These are phyloP conservation scores for Austroboletus novae-zelandiae DNA, from an alignment of 1,284 basidiomycete genomes.

Conservation along the genomic window DNA sequence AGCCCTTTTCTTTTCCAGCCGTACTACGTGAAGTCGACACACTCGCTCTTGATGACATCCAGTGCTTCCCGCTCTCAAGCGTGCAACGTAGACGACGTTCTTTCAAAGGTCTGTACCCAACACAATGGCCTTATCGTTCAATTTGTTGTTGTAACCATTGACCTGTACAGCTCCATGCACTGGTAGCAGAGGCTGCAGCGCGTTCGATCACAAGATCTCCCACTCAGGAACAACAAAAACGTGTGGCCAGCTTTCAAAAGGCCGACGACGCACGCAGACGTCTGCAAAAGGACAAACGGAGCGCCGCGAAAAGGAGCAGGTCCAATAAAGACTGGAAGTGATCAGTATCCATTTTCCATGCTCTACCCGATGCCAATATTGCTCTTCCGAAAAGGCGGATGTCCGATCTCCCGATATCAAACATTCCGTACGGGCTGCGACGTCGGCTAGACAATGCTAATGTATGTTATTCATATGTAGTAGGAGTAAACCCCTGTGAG, in stretches of 20 bases:
- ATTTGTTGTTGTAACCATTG: neutral
- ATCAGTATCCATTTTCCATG: no score
- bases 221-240: conserved; percentile 52
- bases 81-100: conserved; percentile 69
- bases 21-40: conserved; percentile 61
- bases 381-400: no score
- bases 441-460: no score
- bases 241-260: conserved; percentile 46
- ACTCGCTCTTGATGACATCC: conserved; percentile 66
- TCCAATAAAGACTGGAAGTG: conserved; percentile 29
- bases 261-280: conserved; percentile 46
- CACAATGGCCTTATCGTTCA: neutral
- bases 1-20: conserved; percentile 40
- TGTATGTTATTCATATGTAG: no score
- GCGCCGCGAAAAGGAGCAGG: conserved; percentile 41
- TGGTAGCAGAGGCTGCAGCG: conserved; percentile 50
- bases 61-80: conserved; percentile 69
- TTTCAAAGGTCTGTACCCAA: conserved; percentile 52
- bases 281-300: conserved; percentile 52
- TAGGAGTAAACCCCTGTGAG: no score
- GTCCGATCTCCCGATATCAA: no score
- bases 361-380: no score
- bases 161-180: conserved; percentile 48
- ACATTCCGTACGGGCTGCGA: no score
- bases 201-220: conserved; percentile 52